These are phyloP conservation scores for Exserohilum turcica DNA, from an alignment of 2,329 filamentous ascomycete genomes.

Conservation along the genomic window DNA sequence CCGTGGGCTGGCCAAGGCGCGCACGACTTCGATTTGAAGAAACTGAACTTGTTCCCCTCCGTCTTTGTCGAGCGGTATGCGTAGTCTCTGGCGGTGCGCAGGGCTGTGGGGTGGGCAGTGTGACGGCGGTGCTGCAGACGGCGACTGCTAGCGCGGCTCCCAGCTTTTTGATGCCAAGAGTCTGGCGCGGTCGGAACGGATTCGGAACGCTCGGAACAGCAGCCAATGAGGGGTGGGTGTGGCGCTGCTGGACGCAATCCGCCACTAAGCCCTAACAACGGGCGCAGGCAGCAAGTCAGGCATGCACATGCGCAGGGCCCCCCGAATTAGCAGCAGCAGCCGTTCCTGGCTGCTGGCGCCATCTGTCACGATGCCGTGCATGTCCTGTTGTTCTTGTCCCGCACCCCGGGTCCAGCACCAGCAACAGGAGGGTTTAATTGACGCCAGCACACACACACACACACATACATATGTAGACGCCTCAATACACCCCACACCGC, in stretches of 20 bases:
- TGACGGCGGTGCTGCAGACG: slow-evolving; percentile 2
- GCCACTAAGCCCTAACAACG: slow-evolving; percentile 2
- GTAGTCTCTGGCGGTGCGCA: background rate
- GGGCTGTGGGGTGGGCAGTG: background rate
- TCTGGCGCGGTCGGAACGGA: background rate
- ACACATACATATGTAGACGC: too few relatives aligned
- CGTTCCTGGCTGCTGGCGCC: slow-evolving; percentile 6
- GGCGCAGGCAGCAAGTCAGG: background rate
- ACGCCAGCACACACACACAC: too few relatives aligned
- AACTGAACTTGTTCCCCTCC: background rate
- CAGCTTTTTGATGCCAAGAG: slow-evolving; percentile 15
- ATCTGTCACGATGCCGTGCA: slow-evolving; percentile 10
- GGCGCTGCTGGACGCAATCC: background rate
- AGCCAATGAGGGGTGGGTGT: background rate
- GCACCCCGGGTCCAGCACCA: slow-evolving; percentile 12
- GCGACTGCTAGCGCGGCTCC: slow-evolving; percentile 8
- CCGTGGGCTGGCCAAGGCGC: too few relatives aligned
- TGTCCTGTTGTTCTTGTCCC: slow-evolving; percentile 8
- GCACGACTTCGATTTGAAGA: too few relatives aligned
- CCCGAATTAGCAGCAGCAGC: slow-evolving; percentile 12
- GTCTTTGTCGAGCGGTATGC: background rate
- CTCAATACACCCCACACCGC: background rate
- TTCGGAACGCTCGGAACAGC: background rate
- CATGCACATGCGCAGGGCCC: slow-evolving; percentile 12
- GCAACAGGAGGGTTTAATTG: slow-evolving; percentile 1